Evolutionary conservation across 1,139 yeast species (phyloP).

Genomic region (Torulaspora globosa): DNA sequence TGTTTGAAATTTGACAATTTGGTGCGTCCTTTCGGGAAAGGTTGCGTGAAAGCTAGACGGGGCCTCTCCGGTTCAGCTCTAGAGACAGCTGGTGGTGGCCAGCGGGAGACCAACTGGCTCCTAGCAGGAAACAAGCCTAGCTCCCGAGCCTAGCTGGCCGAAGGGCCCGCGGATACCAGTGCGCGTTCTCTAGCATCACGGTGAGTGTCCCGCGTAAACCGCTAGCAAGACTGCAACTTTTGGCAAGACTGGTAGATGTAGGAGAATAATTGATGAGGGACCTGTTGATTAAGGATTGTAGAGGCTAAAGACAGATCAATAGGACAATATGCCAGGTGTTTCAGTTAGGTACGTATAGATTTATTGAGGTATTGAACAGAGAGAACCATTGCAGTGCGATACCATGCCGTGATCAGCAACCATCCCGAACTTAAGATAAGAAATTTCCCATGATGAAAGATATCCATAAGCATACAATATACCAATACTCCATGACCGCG

Average conservation of each 20-base stretch:
- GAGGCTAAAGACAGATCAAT: constrained; percentile 19
- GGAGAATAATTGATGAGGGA: not conserved
- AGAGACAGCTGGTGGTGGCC: not conserved
- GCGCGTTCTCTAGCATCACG: not conserved
- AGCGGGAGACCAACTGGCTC: no score
- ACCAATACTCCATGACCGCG: no score
- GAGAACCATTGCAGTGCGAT: not conserved
- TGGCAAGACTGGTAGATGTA: constrained; percentile 8
- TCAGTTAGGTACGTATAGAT: constrained; percentile 81
- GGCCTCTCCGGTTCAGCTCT: not conserved
- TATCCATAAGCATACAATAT: no score
- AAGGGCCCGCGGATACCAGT: not conserved
- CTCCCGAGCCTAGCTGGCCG: not conserved
- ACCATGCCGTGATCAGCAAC: not conserved
- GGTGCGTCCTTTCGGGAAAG: not conserved
- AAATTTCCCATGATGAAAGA: no score
- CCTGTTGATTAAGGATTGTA: constrained; percentile 1
- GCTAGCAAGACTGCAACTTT: constrained; percentile 3
- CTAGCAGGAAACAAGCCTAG: not conserved
- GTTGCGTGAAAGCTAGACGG: no score
- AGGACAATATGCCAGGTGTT: constrained; percentile 88
- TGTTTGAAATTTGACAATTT: not conserved
- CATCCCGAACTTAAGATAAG: not conserved
- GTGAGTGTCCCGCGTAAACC: not conserved
- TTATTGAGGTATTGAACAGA: not conserved